Conservation (phyloP, 2,329 filamentous ascomycete genomes). For the Leptodontidium sp. region DNA sequence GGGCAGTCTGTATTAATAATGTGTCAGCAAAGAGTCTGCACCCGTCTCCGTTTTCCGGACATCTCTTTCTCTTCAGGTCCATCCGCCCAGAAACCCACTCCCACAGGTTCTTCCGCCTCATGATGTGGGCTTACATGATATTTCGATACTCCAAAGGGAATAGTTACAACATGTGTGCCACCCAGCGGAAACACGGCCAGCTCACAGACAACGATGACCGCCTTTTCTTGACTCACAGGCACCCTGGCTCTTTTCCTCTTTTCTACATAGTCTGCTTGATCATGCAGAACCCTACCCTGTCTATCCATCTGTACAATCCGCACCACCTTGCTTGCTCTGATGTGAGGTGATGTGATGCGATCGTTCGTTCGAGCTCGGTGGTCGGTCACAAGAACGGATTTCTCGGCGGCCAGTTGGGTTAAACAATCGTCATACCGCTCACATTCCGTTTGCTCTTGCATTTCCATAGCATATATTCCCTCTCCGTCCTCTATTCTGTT, state of each 20-base stretch:
- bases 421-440: slow-evolving; percentile 10
- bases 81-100: neutral
- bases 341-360: neutral
- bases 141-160: neutral
- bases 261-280: slow-evolving; percentile 3
- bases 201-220: neutral
- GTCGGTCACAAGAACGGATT: slow-evolving; percentile 4
- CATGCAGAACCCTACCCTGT: neutral
- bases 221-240: slow-evolving; percentile 3
- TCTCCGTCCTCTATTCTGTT: neutral
- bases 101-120: neutral
- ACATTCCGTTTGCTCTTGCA: neutral
- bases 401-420: slow-evolving; percentile 7
- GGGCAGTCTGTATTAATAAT: neutral
- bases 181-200: slow-evolving; percentile 2
- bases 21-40: slow-evolving; percentile 2
- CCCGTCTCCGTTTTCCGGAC: neutral
- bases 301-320: neutral
- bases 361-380: neutral
- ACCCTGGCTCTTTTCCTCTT: neutral
- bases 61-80: neutral
- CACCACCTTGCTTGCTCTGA: neutral
- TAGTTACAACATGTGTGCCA: neutral
- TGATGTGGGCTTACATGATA: slow-evolving; percentile 6
- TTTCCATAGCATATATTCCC: neutral